Evolutionary conservation across 1,139 yeast genomes (phyloP).

Genomic region (Debaryomyces fabryi): DNA sequence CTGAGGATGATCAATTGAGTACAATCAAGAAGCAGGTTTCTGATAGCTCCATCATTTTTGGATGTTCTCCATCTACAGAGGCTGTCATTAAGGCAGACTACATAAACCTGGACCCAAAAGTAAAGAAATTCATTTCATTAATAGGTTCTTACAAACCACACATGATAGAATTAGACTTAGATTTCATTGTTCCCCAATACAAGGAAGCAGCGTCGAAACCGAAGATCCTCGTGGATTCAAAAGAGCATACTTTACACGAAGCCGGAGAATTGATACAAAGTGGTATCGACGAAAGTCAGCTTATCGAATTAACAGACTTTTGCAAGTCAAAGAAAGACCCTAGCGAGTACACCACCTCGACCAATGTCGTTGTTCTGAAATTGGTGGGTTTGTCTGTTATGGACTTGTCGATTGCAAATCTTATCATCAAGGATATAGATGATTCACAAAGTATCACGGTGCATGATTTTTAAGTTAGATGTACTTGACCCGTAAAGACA

Average conservation of each 20-base stretch:
- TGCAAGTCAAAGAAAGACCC: slow-evolving; percentile 13
- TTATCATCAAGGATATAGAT: slow-evolving; percentile 20
- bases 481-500: too few relatives aligned
- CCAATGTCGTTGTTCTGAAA: slow-evolving; percentile 47
- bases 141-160: slow-evolving; percentile 73
- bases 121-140: slow-evolving; percentile 52
- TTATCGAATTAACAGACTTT: slow-evolving; percentile 51
- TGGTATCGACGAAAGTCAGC: slow-evolving; percentile 32
- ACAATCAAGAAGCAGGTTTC: slow-evolving; percentile 21
- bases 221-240: slow-evolving; percentile 61
- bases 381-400: slow-evolving; percentile 63
- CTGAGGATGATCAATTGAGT: slow-evolving; percentile 17
- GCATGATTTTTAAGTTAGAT: slow-evolving; percentile 18
- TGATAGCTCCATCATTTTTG: slow-evolving; percentile 50
- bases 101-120: slow-evolving; percentile 31
- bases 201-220: slow-evolving; percentile 26
- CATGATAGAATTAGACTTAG: slow-evolving; percentile 64
- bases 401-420: slow-evolving; percentile 55
- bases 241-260: slow-evolving; percentile 56
- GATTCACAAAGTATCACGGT: slow-evolving; percentile 13
- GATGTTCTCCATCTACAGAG: slow-evolving; percentile 60
- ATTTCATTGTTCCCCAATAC: slow-evolving; percentile 27
- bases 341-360: slow-evolving; percentile 7
- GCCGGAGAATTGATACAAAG: slow-evolving; percentile 66
- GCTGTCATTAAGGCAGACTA: slow-evolving; percentile 45